Base-by-base conservation (phyloP, 768 basidiomycete genomes). In the Solioccasus polychromus region DNA sequence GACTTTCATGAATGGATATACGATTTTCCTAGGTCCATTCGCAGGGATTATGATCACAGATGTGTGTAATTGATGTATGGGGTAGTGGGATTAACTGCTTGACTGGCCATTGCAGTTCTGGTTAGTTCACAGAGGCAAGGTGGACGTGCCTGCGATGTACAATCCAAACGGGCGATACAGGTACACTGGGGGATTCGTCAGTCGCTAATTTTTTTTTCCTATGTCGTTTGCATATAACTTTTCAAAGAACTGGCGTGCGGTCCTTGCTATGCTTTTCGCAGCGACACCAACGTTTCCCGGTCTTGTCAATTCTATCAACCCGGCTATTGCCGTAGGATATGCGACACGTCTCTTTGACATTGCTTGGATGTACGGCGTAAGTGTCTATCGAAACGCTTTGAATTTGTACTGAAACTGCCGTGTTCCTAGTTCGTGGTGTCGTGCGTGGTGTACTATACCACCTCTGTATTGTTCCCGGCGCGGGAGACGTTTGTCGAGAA, bases 81-180 rank as follows among this genome's bases (percentile, higher is more conserved):
- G 14, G 17, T 9, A 10, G 30, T 26, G 25, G 25, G 12, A 42
- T 17, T 31, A 20, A 28, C 34, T 28, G 23, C 14, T 47, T 38
- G 31, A 50, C 37, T 35, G 15, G 32, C 17, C 47, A 11, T 29
- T 31, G 29, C 57, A 88, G 78, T 92, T 86, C 58, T 92, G 86
- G 88, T 59, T 93, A 34, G 71, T 94, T 19, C 85, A 91, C 58
- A 68, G 64, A 47, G 69, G 82, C 28, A 79, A 77, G 34, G 79
- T 92, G 29, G 87, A 92, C 53, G 86, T 93, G 1, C 86, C 88
- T 3, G 81, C 86, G 3, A 85, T 94, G 77, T 95, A 93, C 59
- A 75, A 79, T 53, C 88, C 86, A 8, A 69, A 80, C 31, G 89
- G 89, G 1, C 74, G 86, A 44, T 93, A 93, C 63, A 68, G 76